A percentile compares a stretch with the other conserved stretches of the same genome.
Evolutionary conservation across 192 early-diverging fungal genomes (phyloP).

Genomic region (Rhizophagus sp.): DNA sequence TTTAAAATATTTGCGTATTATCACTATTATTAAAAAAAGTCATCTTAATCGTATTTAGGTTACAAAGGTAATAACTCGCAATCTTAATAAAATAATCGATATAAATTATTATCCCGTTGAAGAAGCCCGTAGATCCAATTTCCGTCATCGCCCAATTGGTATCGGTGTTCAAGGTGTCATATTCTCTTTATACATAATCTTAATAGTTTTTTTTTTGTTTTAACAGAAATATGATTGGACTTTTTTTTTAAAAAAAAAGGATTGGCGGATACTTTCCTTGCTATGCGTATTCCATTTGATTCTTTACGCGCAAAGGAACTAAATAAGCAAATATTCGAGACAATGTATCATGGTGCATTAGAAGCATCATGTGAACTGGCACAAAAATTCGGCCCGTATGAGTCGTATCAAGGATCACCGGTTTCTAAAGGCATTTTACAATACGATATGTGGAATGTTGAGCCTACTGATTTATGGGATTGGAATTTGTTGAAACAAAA

Average conservation of each 20-base stretch:
- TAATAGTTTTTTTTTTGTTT: neutral
- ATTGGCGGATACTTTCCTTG: constrained; percentile 94
- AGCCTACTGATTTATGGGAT: constrained; percentile 84
- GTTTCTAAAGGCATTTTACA: constrained; percentile 88
- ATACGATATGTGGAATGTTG: constrained; percentile 91
- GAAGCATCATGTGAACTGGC: constrained; percentile 93
- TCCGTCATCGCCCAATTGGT: constrained; percentile 95
- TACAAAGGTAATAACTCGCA: constrained; percentile 85
- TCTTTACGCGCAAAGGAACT: constrained; percentile 78
- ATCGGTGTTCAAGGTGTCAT: constrained; percentile 89
- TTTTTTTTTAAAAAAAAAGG: constrained; percentile 3
- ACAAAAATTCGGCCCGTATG: constrained; percentile 74
- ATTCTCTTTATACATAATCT: neutral
- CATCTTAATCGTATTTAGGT: constrained; percentile 39
- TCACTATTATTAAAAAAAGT: constrained; percentile 7
- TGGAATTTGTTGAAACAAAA: constrained; percentile 80
- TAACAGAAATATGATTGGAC: neutral
- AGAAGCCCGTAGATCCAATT: constrained; percentile 86
- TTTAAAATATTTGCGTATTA: constrained; percentile 3
- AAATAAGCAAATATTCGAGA: constrained; percentile 92
- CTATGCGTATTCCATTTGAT: constrained; percentile 94
- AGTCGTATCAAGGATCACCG: constrained; percentile 88
- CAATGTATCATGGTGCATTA: constrained; percentile 93
- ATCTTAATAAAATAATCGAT: constrained; percentile 98
- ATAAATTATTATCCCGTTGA: constrained; percentile 94